phyloP scores from a whole-genome alignment of 352 stramenopile species.

The Pythium phragmitis region DNA sequence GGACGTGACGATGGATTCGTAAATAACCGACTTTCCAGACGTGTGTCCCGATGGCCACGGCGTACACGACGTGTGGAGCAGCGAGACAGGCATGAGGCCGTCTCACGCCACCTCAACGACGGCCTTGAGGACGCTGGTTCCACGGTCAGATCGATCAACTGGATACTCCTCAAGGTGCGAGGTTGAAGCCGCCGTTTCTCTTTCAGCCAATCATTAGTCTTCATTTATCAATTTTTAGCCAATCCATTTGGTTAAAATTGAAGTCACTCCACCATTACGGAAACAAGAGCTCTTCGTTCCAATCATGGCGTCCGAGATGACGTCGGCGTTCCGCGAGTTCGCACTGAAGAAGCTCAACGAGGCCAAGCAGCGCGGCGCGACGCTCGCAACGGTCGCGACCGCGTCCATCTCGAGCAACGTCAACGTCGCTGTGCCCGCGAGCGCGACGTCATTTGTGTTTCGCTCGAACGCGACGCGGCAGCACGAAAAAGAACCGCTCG shows the following conservation, averaged over 20 bases:
- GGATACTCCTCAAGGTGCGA: too few species aligned
- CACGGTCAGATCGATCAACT: neutral
- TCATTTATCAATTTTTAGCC: neutral
- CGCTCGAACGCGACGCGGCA: constrained; percentile 22
- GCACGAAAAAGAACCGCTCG: constrained; percentile 26
- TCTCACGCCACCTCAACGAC: too few species aligned
- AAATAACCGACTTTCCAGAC: neutral
- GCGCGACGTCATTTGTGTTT: constrained; percentile 41
- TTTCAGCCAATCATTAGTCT: constrained; percentile 17
- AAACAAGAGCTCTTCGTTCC: neutral
- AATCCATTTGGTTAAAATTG: constrained; percentile 7
- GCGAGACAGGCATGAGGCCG: too few species aligned
- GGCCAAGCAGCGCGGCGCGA: constrained; percentile 58
- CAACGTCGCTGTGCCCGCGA: constrained; percentile 22
- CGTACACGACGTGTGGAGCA: too few species aligned
- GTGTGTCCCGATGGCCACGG: too few species aligned
- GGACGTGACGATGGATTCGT: too few species aligned
- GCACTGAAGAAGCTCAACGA: constrained; percentile 76
- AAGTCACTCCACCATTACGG: constrained; percentile 2
- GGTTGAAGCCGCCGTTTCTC: neutral
- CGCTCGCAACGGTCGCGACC: constrained; percentile 52
- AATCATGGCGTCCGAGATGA: constrained; percentile 63
- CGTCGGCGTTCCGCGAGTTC: constrained; percentile 64
- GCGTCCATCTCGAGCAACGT: constrained; percentile 54
- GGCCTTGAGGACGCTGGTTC: too few species aligned